Conservation (phyloP, 768 basidiomycete genomes). For the Tephrocybe sp. region DNA sequence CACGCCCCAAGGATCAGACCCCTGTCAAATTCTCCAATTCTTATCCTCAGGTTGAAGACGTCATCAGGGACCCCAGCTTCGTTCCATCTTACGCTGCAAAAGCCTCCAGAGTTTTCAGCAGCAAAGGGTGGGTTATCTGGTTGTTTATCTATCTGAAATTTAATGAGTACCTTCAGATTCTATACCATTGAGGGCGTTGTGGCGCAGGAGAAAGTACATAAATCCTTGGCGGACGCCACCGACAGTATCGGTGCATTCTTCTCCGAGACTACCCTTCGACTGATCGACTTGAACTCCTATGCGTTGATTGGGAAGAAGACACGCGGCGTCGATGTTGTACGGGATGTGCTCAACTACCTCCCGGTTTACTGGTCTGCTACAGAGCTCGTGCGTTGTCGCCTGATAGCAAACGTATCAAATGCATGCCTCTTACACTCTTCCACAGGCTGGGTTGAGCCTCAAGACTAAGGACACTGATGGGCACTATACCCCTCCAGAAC, state of each 20-base stretch:
- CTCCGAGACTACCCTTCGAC: conserved; percentile 59
- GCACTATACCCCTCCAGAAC: conserved; percentile 58
- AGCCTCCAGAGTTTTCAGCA: conserved; percentile 53
- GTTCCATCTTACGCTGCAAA: conserved; percentile 47
- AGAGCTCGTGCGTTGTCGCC: conserved; percentile 51
- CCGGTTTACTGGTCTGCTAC: conserved; percentile 71
- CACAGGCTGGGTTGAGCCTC: conserved; percentile 70
- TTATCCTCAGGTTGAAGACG: conserved; percentile 52
- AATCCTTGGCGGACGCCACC: conserved; percentile 44
- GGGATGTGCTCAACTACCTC: conserved; percentile 63
- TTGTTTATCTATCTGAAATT: conserved; percentile 11
- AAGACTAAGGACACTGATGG: conserved; percentile 59
- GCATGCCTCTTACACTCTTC: conserved; percentile 2
- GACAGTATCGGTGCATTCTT: conserved; percentile 61
- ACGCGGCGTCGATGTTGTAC: conserved; percentile 62
- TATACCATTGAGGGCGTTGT: conserved; percentile 57
- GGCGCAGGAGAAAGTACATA: conserved; percentile 47
- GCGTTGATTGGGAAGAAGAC: conserved; percentile 54
- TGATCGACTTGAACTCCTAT: conserved; percentile 56
- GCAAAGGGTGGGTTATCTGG: conserved; percentile 48
- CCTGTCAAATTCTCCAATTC: conserved; percentile 35
- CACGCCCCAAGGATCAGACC: conserved; percentile 40
- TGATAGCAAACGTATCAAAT: neutral
- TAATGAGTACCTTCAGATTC: conserved; percentile 46
- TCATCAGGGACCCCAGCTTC: conserved; percentile 53